These are phyloP conservation scores for Stentor coeruleus DNA, from an alignment of 73 alveolate species.

Conservation along the genomic window DNA sequence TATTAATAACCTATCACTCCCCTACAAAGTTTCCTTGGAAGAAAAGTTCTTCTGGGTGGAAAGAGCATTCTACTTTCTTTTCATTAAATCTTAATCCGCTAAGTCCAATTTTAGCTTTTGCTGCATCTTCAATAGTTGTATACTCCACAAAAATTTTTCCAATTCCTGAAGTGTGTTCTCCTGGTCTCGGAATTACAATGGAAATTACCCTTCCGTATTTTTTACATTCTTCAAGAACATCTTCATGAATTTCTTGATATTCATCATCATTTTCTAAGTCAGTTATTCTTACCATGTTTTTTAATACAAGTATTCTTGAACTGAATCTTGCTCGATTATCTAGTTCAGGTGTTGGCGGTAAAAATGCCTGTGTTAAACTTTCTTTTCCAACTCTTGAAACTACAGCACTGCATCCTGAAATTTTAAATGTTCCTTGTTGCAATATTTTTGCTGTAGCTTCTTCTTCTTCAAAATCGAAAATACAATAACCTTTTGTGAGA, in stretches of 20 bases:
- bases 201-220: constrained; percentile 68
- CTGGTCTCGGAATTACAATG: constrained; percentile 83
- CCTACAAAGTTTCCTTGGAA: constrained; percentile 25
- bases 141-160: constrained; percentile 27
- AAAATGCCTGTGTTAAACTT: constrained; percentile 21
- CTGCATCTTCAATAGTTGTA: constrained; percentile 12
- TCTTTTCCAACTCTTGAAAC: constrained; percentile 20
- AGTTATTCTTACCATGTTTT: constrained; percentile 65
- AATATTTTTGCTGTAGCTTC: constrained; percentile 13
- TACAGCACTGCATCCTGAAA: neutral
- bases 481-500: constrained; percentile 26
- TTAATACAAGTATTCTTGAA: constrained; percentile 69
- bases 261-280: constrained; percentile 64
- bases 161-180: constrained; percentile 29
- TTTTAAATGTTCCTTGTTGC: neutral
- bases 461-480: constrained; percentile 26
- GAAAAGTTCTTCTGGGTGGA: constrained; percentile 34
- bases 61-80: constrained; percentile 26
- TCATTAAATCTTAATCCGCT: neutral
- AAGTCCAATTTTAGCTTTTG: constrained; percentile 22
- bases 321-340: constrained; percentile 41
- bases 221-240: constrained; percentile 72
- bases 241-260: constrained; percentile 76
- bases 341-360: constrained; percentile 23
- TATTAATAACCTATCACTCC: no score